A percentile compares a stretch with the other conserved stretches of the same genome.
phyloP scores from a whole-genome alignment of 805 yeast species.

The Hanseniaspora occidentalis region DNA sequence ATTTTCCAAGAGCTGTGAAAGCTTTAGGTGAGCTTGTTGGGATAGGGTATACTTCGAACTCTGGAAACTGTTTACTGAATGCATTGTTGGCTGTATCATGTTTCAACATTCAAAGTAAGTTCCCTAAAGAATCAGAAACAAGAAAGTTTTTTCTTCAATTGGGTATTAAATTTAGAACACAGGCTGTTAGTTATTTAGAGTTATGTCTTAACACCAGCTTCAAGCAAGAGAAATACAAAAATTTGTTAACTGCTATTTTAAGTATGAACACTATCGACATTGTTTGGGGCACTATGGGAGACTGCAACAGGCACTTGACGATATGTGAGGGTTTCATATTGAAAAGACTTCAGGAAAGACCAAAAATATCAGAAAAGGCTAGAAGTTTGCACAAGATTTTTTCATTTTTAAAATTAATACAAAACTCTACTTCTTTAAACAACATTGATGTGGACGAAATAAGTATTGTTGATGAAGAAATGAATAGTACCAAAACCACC shows the following conservation, averaged over 20 bases:
- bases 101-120: conserved; percentile 64
- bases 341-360: conserved; percentile 52
- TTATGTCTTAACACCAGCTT: conserved; percentile 41
- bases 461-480: conserved; percentile 9
- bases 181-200: conserved; percentile 58
- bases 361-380: conserved; percentile 63
- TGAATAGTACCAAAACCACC: conserved; percentile 5
- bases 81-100: conserved; percentile 75
- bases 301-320: conserved; percentile 60
- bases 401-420: conserved; percentile 60
- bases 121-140: conserved; percentile 50
- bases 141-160: conserved; percentile 59
- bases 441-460: conserved; percentile 20
- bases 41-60: conserved; percentile 59
- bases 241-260: conserved; percentile 67
- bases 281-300: conserved; percentile 85
- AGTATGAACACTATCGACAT: conserved; percentile 83
- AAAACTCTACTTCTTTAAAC: conserved; percentile 49
- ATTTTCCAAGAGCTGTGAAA: conserved; percentile 68
- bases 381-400: conserved; percentile 65
- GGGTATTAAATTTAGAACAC: conserved; percentile 63
- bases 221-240: conserved; percentile 61
- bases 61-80: conserved; percentile 65
- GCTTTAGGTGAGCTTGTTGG: conserved; percentile 76
- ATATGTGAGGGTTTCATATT: conserved; percentile 68